Evolutionary conservation across 1,284 basidiomycete genomes (phyloP).

Genomic region (Puccinia hordei): DNA sequence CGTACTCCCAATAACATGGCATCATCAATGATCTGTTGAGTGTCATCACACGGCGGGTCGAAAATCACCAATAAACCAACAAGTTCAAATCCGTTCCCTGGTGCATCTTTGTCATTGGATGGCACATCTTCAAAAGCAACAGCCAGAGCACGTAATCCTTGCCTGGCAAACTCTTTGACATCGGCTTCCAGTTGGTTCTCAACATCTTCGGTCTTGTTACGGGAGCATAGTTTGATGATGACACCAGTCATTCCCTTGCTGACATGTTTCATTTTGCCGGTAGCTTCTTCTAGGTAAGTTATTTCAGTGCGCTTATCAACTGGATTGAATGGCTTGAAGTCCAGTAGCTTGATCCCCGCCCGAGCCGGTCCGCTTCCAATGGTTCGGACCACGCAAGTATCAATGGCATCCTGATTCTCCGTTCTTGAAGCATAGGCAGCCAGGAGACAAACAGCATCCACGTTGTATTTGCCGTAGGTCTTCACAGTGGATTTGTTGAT

Average conservation of each 20-base stretch:
- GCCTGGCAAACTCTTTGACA: constrained; percentile 88
- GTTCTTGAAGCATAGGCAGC: constrained; percentile 94
- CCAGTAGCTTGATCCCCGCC: constrained; percentile 87
- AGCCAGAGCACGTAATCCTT: constrained; percentile 96
- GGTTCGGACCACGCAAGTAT: constrained; percentile 79
- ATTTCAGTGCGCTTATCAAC: constrained; percentile 99
- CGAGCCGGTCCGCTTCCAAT: constrained; percentile 77
- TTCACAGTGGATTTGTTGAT: constrained; percentile 91
- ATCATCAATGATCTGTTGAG: constrained; percentile 98
- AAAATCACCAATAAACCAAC: constrained; percentile 96
- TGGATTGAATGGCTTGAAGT: constrained; percentile 99
- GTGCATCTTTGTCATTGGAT: constrained; percentile 64
- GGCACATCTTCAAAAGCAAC: constrained; percentile 87
- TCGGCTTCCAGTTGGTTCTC: no score
- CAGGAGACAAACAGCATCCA: constrained; percentile 86
- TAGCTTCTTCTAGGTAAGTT: constrained; percentile 89
- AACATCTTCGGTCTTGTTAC: constrained; percentile 90
- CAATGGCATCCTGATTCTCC: constrained; percentile 98
- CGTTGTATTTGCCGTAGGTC: no score
- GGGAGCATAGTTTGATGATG: constrained; percentile 73
- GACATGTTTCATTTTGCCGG: constrained; percentile 92
- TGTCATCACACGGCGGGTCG: constrained; percentile 96
- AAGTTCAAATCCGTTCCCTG: constrained; percentile 94
- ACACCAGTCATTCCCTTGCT: constrained; percentile 99
- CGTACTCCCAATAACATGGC: constrained; percentile 91